These are phyloP conservation scores for Ceratocystis albifundus DNA, from an alignment of 2,329 filamentous ascomycete species.

Conservation along the genomic window DNA sequence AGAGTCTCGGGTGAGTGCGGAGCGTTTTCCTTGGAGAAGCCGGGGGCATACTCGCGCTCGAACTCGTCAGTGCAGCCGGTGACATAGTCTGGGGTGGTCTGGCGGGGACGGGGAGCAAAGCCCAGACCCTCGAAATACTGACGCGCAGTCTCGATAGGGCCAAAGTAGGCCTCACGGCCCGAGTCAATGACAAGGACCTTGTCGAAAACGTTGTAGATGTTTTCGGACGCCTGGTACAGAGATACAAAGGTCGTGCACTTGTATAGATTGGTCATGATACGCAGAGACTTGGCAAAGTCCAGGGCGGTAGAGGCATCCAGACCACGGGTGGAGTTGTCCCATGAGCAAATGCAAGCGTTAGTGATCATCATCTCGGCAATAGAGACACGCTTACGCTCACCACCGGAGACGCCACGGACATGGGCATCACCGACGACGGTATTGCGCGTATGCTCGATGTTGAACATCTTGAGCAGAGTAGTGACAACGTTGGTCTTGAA, in stretches of 20 bases:
- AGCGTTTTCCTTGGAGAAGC: constrained; percentile 52
- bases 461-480: constrained; percentile 79
- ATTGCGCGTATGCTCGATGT: constrained; percentile 76
- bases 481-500: constrained; percentile 68
- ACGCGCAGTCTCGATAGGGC: constrained; percentile 54
- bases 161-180: constrained; percentile 66
- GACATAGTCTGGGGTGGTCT: constrained; percentile 72
- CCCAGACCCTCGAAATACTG: constrained; percentile 67
- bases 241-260: constrained; percentile 76
- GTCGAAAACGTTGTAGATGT: constrained; percentile 68
- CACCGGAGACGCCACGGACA: constrained; percentile 67
- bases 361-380: constrained; percentile 77
- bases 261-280: constrained; percentile 74
- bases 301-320: constrained; percentile 57
- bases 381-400: constrained; percentile 67
- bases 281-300: constrained; percentile 57
- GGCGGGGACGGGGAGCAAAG: constrained; percentile 60
- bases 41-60: constrained; percentile 63
- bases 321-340: constrained; percentile 64
- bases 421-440: constrained; percentile 78
- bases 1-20: constrained; percentile 58
- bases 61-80: constrained; percentile 77
- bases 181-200: constrained; percentile 73
- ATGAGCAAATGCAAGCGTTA: constrained; percentile 57
- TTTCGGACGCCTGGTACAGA: constrained; percentile 75